Base-by-base conservation (phyloP, 2,329 filamentous ascomycete genomes). In the Myotisia sp. region DNA sequence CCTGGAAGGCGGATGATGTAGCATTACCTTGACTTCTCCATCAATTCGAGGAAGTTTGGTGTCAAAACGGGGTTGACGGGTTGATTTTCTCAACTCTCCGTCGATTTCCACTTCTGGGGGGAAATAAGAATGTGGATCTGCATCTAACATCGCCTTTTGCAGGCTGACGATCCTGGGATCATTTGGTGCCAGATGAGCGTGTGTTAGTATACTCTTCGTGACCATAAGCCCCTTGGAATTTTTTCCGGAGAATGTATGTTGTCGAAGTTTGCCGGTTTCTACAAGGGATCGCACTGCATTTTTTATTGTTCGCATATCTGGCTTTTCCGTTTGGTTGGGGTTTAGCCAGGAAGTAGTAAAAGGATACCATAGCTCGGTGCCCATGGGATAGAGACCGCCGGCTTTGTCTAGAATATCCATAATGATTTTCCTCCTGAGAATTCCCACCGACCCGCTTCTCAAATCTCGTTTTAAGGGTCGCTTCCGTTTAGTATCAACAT, bases 341-440 rank as follows among this genome's bases (percentile, higher is more conserved):
- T 58, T 62, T 33, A 62, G 54, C 70, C 71, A 76, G 10, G 62
- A 53, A 2, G 63, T 62, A 9, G 59, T 53, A 42, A 72, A 74
- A 6, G 71, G 65, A 41, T 64, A 59, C 50, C 60, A 64, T n/a
- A 75, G 58, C 42, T 73, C 69, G 28, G 56, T 57, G 16, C 68
- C 63, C 23, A 66, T 60, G 2, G 71, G 69, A 34, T 68, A 74
- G 2, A 68, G 64, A 5, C 73, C 73, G 29, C 61, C 60, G 36
- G 65, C 67, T 31, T 62, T 58, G 28, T 67, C 55, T 8, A 76
- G 46, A 24, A 76, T 64, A 17, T 71, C 61, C 47, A 70, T 50
- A 3, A 76, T 54, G 19, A 74, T 65, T 12, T 62, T 62, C 34
- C 56, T 60, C 19, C 67, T 60, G 24, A 63, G 50, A 29, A 61